phyloP scores from a whole-genome alignment of 805 yeast genomes.

The Metschnikowia arizonensis region DNA sequence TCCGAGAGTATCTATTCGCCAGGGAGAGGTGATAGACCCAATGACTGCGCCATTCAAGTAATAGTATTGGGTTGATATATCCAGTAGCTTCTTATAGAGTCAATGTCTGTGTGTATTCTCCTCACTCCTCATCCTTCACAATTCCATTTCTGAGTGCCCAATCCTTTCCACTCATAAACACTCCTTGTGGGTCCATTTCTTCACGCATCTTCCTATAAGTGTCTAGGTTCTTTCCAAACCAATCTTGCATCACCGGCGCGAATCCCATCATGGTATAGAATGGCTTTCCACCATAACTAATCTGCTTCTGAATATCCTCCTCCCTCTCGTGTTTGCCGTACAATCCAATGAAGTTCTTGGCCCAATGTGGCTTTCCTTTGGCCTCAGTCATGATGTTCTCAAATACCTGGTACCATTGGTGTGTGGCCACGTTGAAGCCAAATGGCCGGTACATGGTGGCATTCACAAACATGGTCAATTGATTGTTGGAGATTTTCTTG shows the following conservation, averaged over 20 bases:
- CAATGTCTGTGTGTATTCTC: too few relatives aligned
- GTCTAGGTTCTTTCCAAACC: conserved; percentile 74
- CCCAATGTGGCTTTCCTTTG: conserved; percentile 98
- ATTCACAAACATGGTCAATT: conserved; percentile 79
- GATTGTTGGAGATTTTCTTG: conserved; percentile 59
- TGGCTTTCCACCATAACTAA: conserved; percentile 43
- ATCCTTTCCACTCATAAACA: conserved; percentile 68
- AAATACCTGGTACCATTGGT: conserved; percentile 78
- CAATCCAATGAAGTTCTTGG: conserved; percentile 81
- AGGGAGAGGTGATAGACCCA: conserved; percentile 89
- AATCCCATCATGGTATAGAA: conserved; percentile 77
- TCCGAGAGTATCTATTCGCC: conserved; percentile 83
- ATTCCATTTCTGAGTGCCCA: conserved; percentile 87
- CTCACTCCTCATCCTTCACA: too few relatives aligned
- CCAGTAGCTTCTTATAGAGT: too few relatives aligned
- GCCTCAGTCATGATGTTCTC: conserved; percentile 73
- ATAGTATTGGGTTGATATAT: too few relatives aligned
- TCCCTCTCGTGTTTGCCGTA: conserved; percentile 33
- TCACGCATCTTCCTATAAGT: conserved; percentile 60
- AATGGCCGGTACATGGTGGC: conserved; percentile 98
- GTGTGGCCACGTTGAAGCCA: conserved; percentile 63
- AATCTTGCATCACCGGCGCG: conserved; percentile 58
- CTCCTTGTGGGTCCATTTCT: conserved; percentile 73
- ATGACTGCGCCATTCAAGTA: conserved; percentile 77
- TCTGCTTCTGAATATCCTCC: conserved; percentile 38